Evolutionary conservation across 129 eudicot species (phyloP).

Genomic region (Lactuca sativa): DNA sequence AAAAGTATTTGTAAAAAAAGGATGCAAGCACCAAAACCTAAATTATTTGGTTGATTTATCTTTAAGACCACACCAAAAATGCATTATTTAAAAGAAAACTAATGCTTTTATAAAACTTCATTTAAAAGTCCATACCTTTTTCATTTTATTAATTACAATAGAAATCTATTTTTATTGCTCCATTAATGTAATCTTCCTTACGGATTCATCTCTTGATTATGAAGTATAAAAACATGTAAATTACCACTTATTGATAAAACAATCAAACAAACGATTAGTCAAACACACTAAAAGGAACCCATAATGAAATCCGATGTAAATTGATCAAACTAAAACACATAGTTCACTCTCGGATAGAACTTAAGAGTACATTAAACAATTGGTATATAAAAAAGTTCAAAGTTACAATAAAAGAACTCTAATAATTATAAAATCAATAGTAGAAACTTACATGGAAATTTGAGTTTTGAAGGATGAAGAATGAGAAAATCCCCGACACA

Average conservation of each 20-base stretch:
- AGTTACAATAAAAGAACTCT: background rate
- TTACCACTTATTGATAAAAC: background rate
- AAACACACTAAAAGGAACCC: conserved; percentile 14
- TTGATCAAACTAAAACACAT: conserved; percentile 10
- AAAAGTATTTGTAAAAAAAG: background rate
- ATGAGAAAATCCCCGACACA: conserved; percentile 66
- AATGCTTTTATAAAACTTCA: background rate
- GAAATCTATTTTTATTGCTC: conserved; percentile 3
- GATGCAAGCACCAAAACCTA: background rate
- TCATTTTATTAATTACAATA: conserved; percentile 6
- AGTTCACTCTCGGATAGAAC: background rate
- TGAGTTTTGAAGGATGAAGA: conserved; percentile 86
- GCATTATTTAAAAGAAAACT: background rate
- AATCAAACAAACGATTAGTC: background rate
- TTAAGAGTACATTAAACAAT: conserved; percentile 9
- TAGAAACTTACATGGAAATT: conserved; percentile 75
- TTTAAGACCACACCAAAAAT: conserved; percentile 15
- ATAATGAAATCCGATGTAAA: background rate
- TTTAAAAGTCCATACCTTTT: conserved; percentile 3
- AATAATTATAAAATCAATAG: background rate
- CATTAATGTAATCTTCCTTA: background rate
- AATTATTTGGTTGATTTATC: conserved; percentile 17
- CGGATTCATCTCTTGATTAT: background rate
- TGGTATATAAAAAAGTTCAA: conserved; percentile 4
- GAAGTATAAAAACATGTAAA: background rate